Evolutionary conservation across 257 asterid species (phyloP).

Genomic region (Knoxia roxburghii): DNA sequence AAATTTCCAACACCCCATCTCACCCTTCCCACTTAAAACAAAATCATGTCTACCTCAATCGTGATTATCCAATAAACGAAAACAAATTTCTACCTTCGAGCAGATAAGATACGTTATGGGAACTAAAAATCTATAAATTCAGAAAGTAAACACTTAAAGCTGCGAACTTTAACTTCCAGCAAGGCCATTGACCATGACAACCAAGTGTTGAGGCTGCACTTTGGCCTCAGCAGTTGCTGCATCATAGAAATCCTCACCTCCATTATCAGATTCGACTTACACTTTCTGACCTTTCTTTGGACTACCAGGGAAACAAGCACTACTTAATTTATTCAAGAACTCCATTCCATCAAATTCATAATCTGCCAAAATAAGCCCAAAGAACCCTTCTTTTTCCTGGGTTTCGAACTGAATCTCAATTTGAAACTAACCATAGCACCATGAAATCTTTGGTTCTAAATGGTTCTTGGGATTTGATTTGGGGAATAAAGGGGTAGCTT

Average conservation of each 20-base stretch:
- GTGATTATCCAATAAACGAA: background rate
- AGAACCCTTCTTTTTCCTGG: slow-evolving; percentile 20
- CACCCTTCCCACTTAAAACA: background rate
- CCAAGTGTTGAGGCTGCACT: slow-evolving; percentile 70
- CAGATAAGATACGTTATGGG: background rate
- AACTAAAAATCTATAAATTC: background rate
- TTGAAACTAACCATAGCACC: slow-evolving; percentile 26
- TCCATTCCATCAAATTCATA: slow-evolving; percentile 52
- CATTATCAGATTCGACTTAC: slow-evolving; percentile 50
- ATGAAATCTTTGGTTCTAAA: slow-evolving; percentile 27
- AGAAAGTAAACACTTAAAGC: background rate
- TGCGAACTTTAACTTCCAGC: slow-evolving; percentile 53
- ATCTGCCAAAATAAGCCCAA: slow-evolving; percentile 34
- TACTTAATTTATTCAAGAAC: slow-evolving; percentile 36
- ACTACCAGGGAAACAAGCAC: slow-evolving; percentile 51
- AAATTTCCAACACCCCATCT: background rate
- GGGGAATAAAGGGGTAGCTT: slow-evolving; percentile 43
- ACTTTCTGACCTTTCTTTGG: slow-evolving; percentile 44
- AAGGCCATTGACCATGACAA: slow-evolving; percentile 78
- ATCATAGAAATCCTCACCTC: slow-evolving; percentile 70
- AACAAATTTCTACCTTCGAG: too few species aligned
- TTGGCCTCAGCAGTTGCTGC: slow-evolving; percentile 47
- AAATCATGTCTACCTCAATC: background rate
- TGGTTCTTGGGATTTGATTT: slow-evolving; percentile 31
- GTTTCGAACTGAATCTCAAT: slow-evolving; percentile 26